Evolutionary conservation across 441 rosid species (phyloP).

Genomic region (Populus hybrid): DNA sequence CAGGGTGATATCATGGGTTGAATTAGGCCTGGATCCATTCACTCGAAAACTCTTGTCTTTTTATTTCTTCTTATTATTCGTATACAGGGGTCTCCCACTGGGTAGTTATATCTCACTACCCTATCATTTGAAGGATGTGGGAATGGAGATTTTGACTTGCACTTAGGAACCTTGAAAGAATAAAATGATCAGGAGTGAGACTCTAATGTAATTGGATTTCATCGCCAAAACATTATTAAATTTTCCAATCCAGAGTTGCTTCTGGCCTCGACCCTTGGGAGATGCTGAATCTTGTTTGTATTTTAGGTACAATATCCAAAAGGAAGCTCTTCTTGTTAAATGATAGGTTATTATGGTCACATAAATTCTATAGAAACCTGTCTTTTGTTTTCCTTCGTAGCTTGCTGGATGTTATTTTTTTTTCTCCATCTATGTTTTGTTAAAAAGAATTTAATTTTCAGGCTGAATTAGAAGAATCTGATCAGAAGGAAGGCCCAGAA

Average conservation of each 20-base stretch:
- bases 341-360: neutral
- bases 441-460: constrained; percentile 21
- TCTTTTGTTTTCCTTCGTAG: neutral
- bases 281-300: neutral
- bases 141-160: neutral
- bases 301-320: neutral
- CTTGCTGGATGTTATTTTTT: neutral
- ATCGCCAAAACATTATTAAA: neutral
- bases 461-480: constrained; percentile 55
- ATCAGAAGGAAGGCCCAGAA: constrained; percentile 50
- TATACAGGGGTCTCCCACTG: neutral
- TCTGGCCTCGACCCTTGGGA: neutral
- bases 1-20: neutral
- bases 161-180: neutral
- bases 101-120: neutral
- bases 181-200: neutral
- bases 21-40: too few relatives aligned
- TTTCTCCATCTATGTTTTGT: neutral
- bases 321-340: neutral
- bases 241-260: neutral
- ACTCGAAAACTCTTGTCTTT: neutral
- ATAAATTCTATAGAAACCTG: neutral
- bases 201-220: neutral
- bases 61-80: neutral
- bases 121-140: constrained; percentile 1